These are phyloP conservation scores for Artemisia tridentata DNA, from an alignment of 129 eudicot genomes.

Conservation along the genomic window DNA sequence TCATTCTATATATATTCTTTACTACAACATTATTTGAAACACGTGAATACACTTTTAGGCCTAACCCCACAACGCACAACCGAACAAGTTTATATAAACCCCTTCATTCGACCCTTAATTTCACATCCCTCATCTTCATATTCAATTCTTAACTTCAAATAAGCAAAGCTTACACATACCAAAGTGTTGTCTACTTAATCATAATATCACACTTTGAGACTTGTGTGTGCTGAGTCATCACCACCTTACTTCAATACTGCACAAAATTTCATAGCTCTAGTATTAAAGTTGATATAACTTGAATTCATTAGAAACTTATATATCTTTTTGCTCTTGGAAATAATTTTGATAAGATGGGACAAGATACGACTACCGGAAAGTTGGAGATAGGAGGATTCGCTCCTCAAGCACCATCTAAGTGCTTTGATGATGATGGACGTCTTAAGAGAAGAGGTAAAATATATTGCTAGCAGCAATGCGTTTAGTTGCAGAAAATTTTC, in stretches of 20 bases:
- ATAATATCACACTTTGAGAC: background rate
- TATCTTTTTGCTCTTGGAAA: background rate
- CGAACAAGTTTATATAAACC: constrained; percentile 1
- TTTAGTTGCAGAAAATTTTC: too few species aligned
- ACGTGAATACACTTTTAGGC: too few species aligned
- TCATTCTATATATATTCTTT: too few species aligned
- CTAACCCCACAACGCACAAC: background rate
- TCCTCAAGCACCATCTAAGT: constrained; percentile 45
- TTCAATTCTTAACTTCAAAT: background rate
- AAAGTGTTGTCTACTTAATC: background rate
- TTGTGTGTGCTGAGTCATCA: background rate
- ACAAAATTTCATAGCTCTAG: constrained; percentile 1
- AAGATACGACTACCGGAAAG: constrained; percentile 20
- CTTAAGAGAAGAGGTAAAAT: constrained; percentile 60
- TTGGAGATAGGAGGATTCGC: constrained; percentile 48
- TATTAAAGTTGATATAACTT: background rate
- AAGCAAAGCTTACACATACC: background rate
- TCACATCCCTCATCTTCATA: constrained; percentile 6
- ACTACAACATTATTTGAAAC: too few species aligned
- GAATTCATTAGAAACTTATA: background rate
- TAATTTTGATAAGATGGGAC: constrained; percentile 32
- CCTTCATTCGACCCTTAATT: background rate
- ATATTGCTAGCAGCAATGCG: too few species aligned
- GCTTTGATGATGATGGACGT: constrained; percentile 72
- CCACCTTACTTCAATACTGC: background rate